These are phyloP conservation scores for Monosporascus sp. DNA, from an alignment of 2,329 filamentous ascomycete species.

Conservation along the genomic window DNA sequence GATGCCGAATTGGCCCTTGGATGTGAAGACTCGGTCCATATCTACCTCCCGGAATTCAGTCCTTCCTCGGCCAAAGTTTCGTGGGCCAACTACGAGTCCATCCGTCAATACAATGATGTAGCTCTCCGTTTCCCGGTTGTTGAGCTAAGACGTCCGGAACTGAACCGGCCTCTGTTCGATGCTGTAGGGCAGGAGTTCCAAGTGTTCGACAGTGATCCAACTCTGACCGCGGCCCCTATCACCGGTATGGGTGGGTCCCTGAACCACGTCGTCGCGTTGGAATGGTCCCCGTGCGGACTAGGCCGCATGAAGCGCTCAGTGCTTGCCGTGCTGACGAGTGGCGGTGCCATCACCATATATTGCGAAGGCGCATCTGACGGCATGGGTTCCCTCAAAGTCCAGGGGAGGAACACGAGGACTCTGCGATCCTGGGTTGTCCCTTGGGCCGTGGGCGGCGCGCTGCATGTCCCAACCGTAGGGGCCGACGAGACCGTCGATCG, in stretches of 20 bases:
- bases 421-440: conserved; percentile 45
- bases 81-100: conserved; percentile 10
- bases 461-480: conserved; percentile 41
- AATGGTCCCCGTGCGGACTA: conserved; percentile 56
- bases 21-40: conserved; percentile 49
- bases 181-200: conserved; percentile 18
- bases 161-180: conserved; percentile 26
- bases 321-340: conserved; percentile 44
- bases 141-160: conserved; percentile 18
- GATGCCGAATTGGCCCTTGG: conserved; percentile 53
- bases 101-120: conserved; percentile 26
- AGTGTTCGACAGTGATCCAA: conserved; percentile 19
- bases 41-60: conserved; percentile 44
- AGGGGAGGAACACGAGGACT: conserved; percentile 36
- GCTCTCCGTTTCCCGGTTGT: conserved; percentile 25
- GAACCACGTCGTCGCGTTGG: conserved; percentile 48
- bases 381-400: conserved; percentile 16
- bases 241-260: conserved; percentile 45
- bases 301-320: conserved; percentile 49
- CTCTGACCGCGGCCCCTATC: conserved; percentile 41
- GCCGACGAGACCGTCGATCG: conserved; percentile 22
- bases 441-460: conserved; percentile 50
- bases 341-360: conserved; percentile 44
- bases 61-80: background rate
- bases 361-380: conserved; percentile 39